Evolutionary conservation across 345 rosid genomes (phyloP).

Genomic region (Eutrema japonicum): DNA sequence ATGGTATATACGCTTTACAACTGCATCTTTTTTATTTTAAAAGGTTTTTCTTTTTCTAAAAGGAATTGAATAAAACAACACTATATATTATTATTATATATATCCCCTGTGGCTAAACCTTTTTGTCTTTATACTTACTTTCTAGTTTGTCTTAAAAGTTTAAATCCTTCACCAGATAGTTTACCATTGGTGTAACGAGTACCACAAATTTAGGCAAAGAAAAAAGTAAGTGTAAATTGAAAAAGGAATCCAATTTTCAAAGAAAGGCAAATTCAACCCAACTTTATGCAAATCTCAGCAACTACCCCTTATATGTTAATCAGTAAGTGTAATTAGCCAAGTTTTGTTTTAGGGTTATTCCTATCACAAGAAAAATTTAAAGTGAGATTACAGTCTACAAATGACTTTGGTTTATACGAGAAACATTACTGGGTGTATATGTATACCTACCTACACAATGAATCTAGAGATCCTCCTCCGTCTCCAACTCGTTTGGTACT

Average conservation of each 20-base stretch:
- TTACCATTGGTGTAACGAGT: constrained; percentile 25
- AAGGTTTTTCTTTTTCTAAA: neutral
- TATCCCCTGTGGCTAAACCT: constrained; percentile 31
- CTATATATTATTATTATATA: constrained; percentile 12
- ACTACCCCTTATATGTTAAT: neutral
- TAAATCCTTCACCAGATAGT: constrained; percentile 37
- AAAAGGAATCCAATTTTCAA: constrained; percentile 8
- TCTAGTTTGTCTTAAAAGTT: constrained; percentile 35
- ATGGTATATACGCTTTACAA: constrained; percentile 42
- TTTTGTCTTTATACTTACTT: constrained; percentile 33
- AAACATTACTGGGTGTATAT: constrained; percentile 19
- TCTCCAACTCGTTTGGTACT: constrained; percentile 39
- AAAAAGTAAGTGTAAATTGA: neutral
- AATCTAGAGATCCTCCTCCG: constrained; percentile 33
- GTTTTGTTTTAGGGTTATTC: constrained; percentile 30
- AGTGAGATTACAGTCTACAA: neutral
- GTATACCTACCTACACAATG: constrained; percentile 27
- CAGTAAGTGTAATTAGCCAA: constrained; percentile 28
- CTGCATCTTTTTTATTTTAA: constrained; percentile 18
- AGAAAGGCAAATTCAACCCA: constrained; percentile 31
- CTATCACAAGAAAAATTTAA: constrained; percentile 12
- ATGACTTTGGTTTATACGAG: constrained; percentile 28
- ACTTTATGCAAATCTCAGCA: constrained; percentile 16
- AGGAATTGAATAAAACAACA: neutral
- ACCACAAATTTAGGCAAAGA: constrained; percentile 29